Conservation (phyloP, 2,329 filamentous ascomycete species). For the Periconia macrospinosa region DNA sequence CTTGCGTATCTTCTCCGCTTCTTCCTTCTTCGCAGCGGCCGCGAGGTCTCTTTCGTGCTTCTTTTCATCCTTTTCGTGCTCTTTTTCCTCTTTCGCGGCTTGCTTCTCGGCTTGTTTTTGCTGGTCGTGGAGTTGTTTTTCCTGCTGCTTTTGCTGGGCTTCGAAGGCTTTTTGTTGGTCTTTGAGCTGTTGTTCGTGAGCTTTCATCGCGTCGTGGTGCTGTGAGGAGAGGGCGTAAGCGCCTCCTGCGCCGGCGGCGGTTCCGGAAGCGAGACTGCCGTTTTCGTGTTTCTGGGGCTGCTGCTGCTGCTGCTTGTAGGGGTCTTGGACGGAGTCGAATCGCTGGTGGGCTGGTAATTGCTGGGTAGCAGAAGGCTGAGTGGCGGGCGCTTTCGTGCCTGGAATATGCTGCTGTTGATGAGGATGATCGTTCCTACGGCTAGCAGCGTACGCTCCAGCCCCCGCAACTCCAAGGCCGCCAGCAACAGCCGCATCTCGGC, state of each 20-base stretch:
- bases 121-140: conserved; percentile 16
- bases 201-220: conserved; percentile 27
- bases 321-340: conserved; percentile 21
- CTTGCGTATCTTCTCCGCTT: conserved; percentile 24
- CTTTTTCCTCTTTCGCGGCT: conserved; percentile 23
- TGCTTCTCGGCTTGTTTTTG: conserved; percentile 21
- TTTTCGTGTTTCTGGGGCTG: conserved; percentile 18
- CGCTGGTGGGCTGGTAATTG: conserved; percentile 12
- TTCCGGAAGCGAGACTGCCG: conserved; percentile 27
- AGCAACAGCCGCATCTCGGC: conserved; percentile 23
- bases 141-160: conserved; percentile 17
- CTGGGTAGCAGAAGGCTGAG: neutral
- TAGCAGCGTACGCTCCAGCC: conserved; percentile 6
- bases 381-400: neutral
- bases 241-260: conserved; percentile 26
- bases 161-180: conserved; percentile 18
- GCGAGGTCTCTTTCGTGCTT: conserved; percentile 16
- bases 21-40: conserved; percentile 27
- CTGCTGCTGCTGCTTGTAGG: conserved; percentile 7
- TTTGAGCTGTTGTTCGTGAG: conserved; percentile 28
- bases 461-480: conserved; percentile 18
- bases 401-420: neutral
- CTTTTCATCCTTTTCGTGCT: conserved; percentile 20
- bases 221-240: conserved; percentile 33
- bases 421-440: neutral